Conservation (phyloP, 2,329 filamentous ascomycete species). For the Ambrosiella beaveri region DNA sequence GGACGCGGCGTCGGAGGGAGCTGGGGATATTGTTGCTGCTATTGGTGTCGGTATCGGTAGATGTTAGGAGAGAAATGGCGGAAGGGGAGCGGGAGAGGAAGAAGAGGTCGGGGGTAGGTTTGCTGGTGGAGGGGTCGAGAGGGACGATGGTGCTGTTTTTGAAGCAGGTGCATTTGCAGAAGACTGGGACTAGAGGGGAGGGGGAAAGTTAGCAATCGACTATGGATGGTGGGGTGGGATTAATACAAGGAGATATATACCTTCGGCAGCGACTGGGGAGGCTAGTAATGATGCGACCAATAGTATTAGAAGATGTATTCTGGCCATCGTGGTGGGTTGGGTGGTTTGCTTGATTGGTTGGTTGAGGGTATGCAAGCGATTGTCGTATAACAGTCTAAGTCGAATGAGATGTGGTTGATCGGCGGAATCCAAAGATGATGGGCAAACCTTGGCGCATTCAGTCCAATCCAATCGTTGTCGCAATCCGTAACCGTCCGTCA, state of each 20-base stretch:
- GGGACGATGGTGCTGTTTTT: constrained; percentile 52
- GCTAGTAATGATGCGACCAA: constrained; percentile 21
- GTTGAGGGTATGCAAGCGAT: no score
- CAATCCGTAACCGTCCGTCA: no score
- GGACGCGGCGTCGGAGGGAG: constrained; percentile 17
- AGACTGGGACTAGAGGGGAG: constrained; percentile 33
- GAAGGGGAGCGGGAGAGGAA: constrained; percentile 15
- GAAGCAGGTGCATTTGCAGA: constrained; percentile 56
- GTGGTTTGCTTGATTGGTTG: not conserved
- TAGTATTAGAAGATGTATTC: constrained; percentile 22
- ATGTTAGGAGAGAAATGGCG: constrained; percentile 14
- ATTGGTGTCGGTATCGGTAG: constrained; percentile 11
- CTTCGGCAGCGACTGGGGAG: constrained; percentile 24
- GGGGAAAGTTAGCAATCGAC: not conserved
- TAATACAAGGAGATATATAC: constrained; percentile 20
- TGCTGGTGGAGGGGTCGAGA: constrained; percentile 24
- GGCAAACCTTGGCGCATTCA: no score
- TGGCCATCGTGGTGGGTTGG: constrained; percentile 21
- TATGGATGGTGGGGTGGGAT: not conserved
- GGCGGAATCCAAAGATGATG: no score
- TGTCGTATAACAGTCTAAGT: no score
- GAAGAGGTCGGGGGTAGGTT: constrained; percentile 13
- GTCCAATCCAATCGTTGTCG: no score
- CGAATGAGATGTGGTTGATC: no score
- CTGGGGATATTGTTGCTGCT: constrained; percentile 17